Conservation (phyloP, 2,329 filamentous ascomycete species). For the Trichoderma citrinoviride region DNA sequence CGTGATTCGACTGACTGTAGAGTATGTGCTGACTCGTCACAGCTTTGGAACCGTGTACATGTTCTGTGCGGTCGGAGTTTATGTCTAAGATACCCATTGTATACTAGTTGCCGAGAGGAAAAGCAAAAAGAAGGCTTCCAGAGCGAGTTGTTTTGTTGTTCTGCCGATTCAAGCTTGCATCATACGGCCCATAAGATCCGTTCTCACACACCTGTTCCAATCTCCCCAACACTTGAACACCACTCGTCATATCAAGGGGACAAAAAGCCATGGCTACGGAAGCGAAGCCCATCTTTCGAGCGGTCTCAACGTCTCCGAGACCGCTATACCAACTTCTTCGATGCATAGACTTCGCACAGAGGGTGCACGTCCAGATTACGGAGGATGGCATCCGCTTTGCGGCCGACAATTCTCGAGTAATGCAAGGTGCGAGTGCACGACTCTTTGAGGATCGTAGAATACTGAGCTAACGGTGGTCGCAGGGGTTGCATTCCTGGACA, state of each 20-base stretch:
- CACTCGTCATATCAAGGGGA: background rate
- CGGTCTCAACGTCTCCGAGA: conserved; percentile 73
- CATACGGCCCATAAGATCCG: background rate
- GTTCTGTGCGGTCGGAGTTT: conserved; percentile 98
- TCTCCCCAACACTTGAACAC: conserved; percentile 2
- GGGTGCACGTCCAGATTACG: conserved; percentile 68
- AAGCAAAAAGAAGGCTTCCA: conserved; percentile 30
- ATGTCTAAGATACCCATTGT: conserved; percentile 70
- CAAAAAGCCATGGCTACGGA: conserved; percentile 34
- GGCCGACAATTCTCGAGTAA: conserved; percentile 81
- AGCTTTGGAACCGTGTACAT: conserved; percentile 96
- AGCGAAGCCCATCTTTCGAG: conserved; percentile 61
- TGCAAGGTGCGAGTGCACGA: conserved; percentile 66
- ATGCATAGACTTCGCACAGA: conserved; percentile 59
- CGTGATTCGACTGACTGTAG: conserved; percentile 18
- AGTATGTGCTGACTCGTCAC: conserved; percentile 27
- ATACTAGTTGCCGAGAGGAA: conserved; percentile 33
- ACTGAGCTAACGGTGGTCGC: conserved; percentile 18
- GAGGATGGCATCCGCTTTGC: conserved; percentile 83
- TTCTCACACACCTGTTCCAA: background rate
- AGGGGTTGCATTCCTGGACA: conserved; percentile 74
- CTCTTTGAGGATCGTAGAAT: background rate
- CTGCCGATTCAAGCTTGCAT: background rate
- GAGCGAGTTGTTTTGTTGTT: conserved; percentile 29
- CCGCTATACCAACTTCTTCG: conserved; percentile 64